Base-by-base conservation (phyloP, 768 basidiomycete species). In the Auriscalpium orientale region DNA sequence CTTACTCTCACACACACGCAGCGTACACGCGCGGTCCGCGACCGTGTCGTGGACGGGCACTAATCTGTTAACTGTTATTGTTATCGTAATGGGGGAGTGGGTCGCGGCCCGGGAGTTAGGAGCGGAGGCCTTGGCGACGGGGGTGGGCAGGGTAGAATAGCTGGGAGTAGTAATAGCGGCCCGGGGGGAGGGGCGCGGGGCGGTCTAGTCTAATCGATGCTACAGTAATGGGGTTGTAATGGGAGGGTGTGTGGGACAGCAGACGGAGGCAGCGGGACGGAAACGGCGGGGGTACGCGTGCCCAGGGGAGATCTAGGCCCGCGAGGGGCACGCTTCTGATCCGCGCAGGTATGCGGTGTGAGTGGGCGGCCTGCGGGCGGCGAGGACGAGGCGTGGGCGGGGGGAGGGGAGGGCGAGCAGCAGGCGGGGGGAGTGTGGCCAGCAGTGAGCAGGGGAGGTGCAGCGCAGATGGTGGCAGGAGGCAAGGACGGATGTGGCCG, bases 401-500 rank as follows among this genome's bases (percentile, higher is more conserved):
- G 13, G 49, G 15, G 6, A 22, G 12, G 15, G 22, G 20, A 4
- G 33, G 49, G 12, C 12, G 49, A 35, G 34, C 58, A 51, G 59
- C 46, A 57, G 51, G 48, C 46, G 50, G 47, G 44, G 45, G 18
- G n/a, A n/a, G n/a, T n/a, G n/a, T n/a, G n/a, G n/a, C n/a, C n/a
- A n/a, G n/a, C n/a, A n/a, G n/a, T 5, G 5, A 28, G 22, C 22
- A 28, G 3, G 22, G 22, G 22, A 28, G 22, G 22, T 28, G 22
- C 22, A 28, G 22, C 22, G 22, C 3, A 5, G 22, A 28, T 28
- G 22, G 22, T 28, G 22, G 50, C 37, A 58, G 54, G 59, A 58
- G 57, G 59, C 59, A 57, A 53, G 34, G 57, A 55, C 53, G 46
- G n/a, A 48, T 3, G 11, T 18, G 13, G 46, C 12, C 59, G 59